Evolutionary conservation across 192 early-diverging fungal genomes (phyloP), one percentile per base, ranked within the genome.

Genomic region (Neocallimastix lanati): DNA sequence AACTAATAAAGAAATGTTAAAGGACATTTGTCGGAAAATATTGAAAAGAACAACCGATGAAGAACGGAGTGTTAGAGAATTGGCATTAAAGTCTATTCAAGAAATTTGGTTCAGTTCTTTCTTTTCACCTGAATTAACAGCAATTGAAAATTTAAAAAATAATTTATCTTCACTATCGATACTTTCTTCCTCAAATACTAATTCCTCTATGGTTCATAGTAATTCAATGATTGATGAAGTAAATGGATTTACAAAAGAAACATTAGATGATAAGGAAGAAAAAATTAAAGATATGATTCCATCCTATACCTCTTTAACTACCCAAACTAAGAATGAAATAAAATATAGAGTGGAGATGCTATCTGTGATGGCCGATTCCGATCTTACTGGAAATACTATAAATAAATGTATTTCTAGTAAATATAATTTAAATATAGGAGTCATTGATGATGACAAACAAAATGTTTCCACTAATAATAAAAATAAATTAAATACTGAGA

Each of bases 21-120:
- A 82, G 16, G 86, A 88, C 77, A 82, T 85, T 76, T 77, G 78
- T 27, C 77, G 28, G 7, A 83, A 82, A 40, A 67, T 88, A 12
- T 76, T 88, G 76, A 78, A 77, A 16, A 36, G 86, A 29, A 50
- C 85, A 6, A 29, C 76, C 13, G 87, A 88, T 81, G 86, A 88
- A 79, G 87, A 88, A 78, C 80, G 76, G 6, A 86, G 85, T n/a
- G 84, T 88, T 2, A 83, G 84, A 77, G 92, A 96, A 79, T 83
- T 94, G 11, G 91, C 94, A 0, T 79, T 87, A 28, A 93, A 93
- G 80, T 86, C 85, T 12, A 80, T 94, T 29, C 88, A 92, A 58
- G 93, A 96, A 77, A 85, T 93, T 21, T 88, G 91, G 87, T 93
- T 96, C 76, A 78, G 78, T 11, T 85, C 91, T 13, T 91, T 90